phyloP scores from a whole-genome alignment of 177 flowering plant genomes.

The Telopea speciosissima region DNA sequence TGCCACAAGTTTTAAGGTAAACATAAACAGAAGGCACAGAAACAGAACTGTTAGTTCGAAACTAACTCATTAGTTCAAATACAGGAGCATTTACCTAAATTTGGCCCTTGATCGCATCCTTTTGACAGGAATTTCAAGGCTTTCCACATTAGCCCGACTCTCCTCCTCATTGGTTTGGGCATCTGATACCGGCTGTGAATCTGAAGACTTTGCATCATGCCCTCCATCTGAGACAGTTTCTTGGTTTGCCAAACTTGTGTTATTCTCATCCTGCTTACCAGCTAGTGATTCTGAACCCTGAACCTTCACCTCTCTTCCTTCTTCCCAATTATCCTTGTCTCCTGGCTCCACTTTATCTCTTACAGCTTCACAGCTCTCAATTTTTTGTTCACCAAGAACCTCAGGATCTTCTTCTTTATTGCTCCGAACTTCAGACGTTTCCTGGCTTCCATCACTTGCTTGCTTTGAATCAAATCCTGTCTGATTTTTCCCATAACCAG shows the following conservation, averaged over 20 bases:
- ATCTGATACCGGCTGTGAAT: not conserved
- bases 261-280: not conserved
- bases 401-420: not conserved
- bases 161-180: not conserved
- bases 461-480: not conserved
- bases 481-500: not conserved
- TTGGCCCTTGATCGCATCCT: not conserved
- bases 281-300: not conserved
- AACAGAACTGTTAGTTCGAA: not conserved
- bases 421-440: not conserved
- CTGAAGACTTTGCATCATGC: too few species aligned
- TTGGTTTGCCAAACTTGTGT: not conserved
- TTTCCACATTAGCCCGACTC: not conserved
- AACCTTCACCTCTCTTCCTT: not conserved
- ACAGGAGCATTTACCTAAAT: not conserved
- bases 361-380: not conserved
- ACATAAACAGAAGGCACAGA: too few species aligned
- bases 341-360: not conserved
- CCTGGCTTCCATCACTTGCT: not conserved
- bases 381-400: not conserved
- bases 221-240: not conserved
- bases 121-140: not conserved
- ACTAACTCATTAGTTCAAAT: not conserved
- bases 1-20: not conserved
- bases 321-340: conserved; percentile 1